Percentiles rank a stretch among this genome's conserved stretches.
phyloP scores from a whole-genome alignment of 495 filamentous ascomycete genomes.

The Tuber brumale region DNA sequence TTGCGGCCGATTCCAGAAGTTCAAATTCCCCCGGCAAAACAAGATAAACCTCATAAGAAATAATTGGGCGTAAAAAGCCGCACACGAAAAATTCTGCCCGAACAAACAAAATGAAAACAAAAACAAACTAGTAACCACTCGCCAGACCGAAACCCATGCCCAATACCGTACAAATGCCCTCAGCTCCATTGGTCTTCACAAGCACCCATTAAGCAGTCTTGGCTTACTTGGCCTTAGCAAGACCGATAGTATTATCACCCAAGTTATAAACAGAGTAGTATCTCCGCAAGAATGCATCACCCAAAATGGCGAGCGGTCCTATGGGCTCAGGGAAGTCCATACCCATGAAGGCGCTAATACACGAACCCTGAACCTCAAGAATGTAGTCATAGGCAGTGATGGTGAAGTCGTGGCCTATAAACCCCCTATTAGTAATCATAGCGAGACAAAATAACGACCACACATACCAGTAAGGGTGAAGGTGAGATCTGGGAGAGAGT shows the following conservation, averaged over 20 bases:
- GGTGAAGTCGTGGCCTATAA: slow-evolving; percentile 73
- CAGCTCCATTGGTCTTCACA: slow-evolving; percentile 5
- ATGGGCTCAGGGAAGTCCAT: slow-evolving; percentile 92
- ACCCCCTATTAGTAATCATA: background rate
- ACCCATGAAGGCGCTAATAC: slow-evolving; percentile 95
- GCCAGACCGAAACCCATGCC: background rate
- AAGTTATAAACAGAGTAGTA: slow-evolving; percentile 98
- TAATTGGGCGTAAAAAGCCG: background rate
- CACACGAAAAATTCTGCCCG: slow-evolving; percentile 11
- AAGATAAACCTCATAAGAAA: background rate
- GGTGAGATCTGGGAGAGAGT: slow-evolving; percentile 74
- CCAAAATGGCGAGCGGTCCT: slow-evolving; percentile 90
- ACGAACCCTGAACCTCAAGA: slow-evolving; percentile 87
- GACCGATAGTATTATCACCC: slow-evolving; percentile 72
- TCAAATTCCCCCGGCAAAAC: background rate
- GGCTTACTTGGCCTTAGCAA: slow-evolving; percentile 66
- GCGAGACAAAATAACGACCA: slow-evolving; percentile 25
- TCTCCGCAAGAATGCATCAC: slow-evolving; percentile 92
- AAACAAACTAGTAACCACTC: slow-evolving; percentile 16
- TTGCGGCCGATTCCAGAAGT: background rate
- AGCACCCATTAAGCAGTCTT: slow-evolving; percentile 7
- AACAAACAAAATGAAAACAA: background rate
- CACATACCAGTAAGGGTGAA: slow-evolving; percentile 59
- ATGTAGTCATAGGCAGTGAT: slow-evolving; percentile 90
- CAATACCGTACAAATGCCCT: slow-evolving; percentile 8